Percentiles rank a stretch among this genome's conserved stretches.
phyloP scores from a whole-genome alignment of 2,329 filamentous ascomycete genomes.

The Penicillium rolfsii region DNA sequence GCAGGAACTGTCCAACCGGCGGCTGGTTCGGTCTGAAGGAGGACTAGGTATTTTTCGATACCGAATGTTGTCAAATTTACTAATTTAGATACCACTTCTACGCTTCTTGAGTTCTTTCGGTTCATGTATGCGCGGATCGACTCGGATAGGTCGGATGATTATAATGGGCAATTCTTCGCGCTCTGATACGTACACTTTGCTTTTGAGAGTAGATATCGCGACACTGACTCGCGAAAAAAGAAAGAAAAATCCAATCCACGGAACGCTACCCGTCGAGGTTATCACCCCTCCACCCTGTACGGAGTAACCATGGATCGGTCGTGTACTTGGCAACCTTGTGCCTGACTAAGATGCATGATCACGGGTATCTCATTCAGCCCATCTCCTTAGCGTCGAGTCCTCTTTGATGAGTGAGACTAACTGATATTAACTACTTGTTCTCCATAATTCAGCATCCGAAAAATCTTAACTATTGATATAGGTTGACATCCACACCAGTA shows the following conservation, averaged over 20 bases:
- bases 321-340: background rate
- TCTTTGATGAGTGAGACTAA: background rate
- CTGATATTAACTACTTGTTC: background rate
- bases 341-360: background rate
- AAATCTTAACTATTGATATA: background rate
- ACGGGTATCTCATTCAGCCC: background rate
- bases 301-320: conserved; percentile 6
- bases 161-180: background rate
- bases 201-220: background rate
- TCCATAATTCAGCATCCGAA: background rate
- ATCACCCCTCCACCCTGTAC: background rate
- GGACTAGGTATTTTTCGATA: background rate
- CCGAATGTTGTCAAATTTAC: background rate
- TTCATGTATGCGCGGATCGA: background rate
- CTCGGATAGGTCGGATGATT: background rate
- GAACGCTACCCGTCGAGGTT: conserved; percentile 5
- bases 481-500: background rate
- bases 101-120: background rate
- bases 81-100: background rate
- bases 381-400: background rate
- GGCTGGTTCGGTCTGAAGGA: background rate
- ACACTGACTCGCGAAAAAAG: background rate
- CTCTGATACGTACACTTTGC: background rate
- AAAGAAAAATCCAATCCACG: background rate
- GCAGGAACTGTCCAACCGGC: conserved; percentile 41